Evolutionary conservation across 2,329 filamentous ascomycete genomes (phyloP).

Genomic region (Exutisphaerella laricina): DNA sequence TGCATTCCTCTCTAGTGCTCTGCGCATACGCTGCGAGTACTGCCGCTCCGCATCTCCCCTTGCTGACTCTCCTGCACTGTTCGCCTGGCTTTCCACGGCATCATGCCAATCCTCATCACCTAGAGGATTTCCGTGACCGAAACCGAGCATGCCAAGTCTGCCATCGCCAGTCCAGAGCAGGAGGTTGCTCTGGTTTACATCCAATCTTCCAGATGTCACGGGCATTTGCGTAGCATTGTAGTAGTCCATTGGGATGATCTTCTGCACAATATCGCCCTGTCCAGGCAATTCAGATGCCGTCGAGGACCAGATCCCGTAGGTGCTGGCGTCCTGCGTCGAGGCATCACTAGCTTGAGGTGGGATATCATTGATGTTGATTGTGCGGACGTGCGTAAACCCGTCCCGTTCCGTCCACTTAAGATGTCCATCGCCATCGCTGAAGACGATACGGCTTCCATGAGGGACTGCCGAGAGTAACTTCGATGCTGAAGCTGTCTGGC

Average conservation of each 20-base stretch:
- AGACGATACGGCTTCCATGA: conserved; percentile 76
- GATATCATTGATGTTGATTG: conserved; percentile 55
- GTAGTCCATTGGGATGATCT: conserved; percentile 57
- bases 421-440: conserved; percentile 76
- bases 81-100: conserved; percentile 37
- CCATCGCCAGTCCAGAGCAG: conserved; percentile 82
- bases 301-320: conserved; percentile 25
- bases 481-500: conserved; percentile 73
- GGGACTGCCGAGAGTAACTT: conserved; percentile 75
- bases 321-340: conserved; percentile 15
- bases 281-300: conserved; percentile 24
- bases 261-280: conserved; percentile 68
- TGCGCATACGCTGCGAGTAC: conserved; percentile 67
- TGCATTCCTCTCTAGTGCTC: conserved; percentile 69
- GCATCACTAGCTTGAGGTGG: conserved; percentile 5
- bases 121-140: conserved; percentile 36
- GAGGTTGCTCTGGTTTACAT: conserved; percentile 55
- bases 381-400: conserved; percentile 53
- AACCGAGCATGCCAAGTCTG: conserved; percentile 63
- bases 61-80: conserved; percentile 42
- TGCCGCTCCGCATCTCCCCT: conserved; percentile 52
- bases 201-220: conserved; percentile 16
- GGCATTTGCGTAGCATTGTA: conserved; percentile 6
- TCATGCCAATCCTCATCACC: conserved; percentile 35
- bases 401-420: conserved; percentile 91